These are phyloP conservation scores for Paramecium biaurelia DNA, from an alignment of 73 alveolate genomes.

Conservation along the genomic window DNA sequence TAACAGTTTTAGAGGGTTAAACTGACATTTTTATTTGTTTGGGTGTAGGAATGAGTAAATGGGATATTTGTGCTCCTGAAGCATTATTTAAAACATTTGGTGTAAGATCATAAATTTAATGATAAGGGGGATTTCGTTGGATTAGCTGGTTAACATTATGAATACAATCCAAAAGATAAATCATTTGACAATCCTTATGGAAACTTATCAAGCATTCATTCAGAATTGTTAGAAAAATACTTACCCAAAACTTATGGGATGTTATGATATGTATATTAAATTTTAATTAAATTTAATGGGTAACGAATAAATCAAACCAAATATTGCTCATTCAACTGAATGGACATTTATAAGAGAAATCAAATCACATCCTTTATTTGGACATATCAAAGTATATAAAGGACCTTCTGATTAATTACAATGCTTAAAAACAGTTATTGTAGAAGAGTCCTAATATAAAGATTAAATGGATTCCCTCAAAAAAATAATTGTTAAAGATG, in stretches of 20 bases:
- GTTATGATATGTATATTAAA: background rate
- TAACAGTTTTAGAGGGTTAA: constrained; percentile 55
- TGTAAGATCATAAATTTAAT: constrained; percentile 10
- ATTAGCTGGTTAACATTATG: constrained; percentile 24
- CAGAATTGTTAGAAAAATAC: background rate
- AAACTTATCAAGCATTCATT: background rate
- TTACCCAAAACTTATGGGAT: background rate
- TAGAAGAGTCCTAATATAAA: background rate
- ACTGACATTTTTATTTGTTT: constrained; percentile 67
- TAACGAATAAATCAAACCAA: constrained; percentile 36
- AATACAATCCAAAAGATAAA: background rate
- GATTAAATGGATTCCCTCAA: background rate
- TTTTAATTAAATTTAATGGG: background rate
- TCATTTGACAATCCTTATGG: constrained; percentile 5
- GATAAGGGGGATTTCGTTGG: constrained; percentile 5
- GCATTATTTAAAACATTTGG: constrained; percentile 78
- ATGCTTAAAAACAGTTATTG: background rate
- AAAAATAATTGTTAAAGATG: background rate
- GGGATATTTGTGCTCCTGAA: constrained; percentile 88
- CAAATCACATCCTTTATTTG: background rate
- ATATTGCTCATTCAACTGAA: background rate
- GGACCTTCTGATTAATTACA: background rate
- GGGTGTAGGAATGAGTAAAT: constrained; percentile 63
- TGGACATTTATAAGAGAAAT: background rate
- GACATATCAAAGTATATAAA: constrained; percentile 1